These are phyloP conservation scores for Apiotrichum veenhuisii DNA, from an alignment of 1,284 basidiomycete species.

Conservation along the genomic window DNA sequence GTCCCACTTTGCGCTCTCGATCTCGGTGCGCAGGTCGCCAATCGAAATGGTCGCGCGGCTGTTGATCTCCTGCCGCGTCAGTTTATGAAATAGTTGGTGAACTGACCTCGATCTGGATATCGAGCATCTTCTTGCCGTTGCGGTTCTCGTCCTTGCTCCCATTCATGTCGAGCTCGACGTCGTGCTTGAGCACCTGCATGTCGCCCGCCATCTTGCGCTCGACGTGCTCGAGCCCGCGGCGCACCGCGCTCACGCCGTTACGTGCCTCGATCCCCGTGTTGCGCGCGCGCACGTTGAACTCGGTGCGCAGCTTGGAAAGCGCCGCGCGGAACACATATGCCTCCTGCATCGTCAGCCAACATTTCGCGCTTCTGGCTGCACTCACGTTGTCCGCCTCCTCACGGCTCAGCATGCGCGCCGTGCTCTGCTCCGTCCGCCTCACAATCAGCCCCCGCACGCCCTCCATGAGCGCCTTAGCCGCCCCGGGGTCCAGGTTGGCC, in stretches of 20 bases:
- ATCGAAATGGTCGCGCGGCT: constrained; percentile 81
- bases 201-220: constrained; percentile 93
- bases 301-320: constrained; percentile 82
- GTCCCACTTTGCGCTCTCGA: constrained; percentile 87
- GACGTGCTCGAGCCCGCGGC: constrained; percentile 82
- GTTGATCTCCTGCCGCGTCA: constrained; percentile 63
- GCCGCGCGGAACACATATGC: constrained; percentile 95
- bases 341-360: constrained; percentile 58
- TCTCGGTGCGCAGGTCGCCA: constrained; percentile 77
- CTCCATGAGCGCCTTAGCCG: constrained; percentile 77
- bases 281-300: constrained; percentile 74
- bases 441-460: constrained; percentile 76
- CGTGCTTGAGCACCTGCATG: constrained; percentile 68
- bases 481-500: constrained; percentile 38
- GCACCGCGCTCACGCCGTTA: constrained; percentile 69
- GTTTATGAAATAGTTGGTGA: neutral
- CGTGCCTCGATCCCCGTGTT: constrained; percentile 80
- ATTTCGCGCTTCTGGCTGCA: constrained; percentile 25
- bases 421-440: constrained; percentile 68
- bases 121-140: constrained; percentile 77
- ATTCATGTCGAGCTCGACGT: constrained; percentile 91
- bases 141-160: constrained; percentile 91
- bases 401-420: constrained; percentile 67
- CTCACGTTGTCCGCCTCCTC: constrained; percentile 89
- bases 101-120: constrained; percentile 81